Percentiles rank a stretch among this genome's conserved stretches.
Evolutionary conservation across 2,329 filamentous ascomycete species (phyloP).

Genomic region (Calcarisporium arbuscula): DNA sequence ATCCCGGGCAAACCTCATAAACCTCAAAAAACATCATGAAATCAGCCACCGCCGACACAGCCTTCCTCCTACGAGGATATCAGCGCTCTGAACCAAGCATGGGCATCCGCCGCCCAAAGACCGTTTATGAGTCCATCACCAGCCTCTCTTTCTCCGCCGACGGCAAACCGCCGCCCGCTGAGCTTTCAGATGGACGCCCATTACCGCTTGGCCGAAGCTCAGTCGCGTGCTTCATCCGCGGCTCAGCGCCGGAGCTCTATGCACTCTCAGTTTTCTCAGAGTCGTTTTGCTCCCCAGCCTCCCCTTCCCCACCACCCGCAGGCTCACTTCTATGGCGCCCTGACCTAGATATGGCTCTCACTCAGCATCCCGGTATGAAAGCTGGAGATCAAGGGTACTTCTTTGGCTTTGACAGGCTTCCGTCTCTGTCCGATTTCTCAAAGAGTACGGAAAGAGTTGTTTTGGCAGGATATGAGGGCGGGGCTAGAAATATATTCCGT

Average conservation of each 20-base stretch:
- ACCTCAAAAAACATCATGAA: too few relatives aligned
- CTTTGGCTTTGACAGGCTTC: slow-evolving; percentile 73
- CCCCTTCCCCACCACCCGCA: slow-evolving; percentile 70
- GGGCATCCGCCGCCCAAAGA: slow-evolving; percentile 42
- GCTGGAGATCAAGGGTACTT: slow-evolving; percentile 67
- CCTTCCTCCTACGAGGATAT: slow-evolving; percentile 47
- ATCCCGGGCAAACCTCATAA: slow-evolving; percentile 47
- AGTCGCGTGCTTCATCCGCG: slow-evolving; percentile 27
- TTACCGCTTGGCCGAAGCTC: slow-evolving; percentile 34
- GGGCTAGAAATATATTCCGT: slow-evolving; percentile 70
- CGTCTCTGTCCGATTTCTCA: slow-evolving; percentile 29
- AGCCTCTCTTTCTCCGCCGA: slow-evolving; percentile 34
- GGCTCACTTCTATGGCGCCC: slow-evolving; percentile 72
- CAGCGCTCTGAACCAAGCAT: slow-evolving; percentile 33
- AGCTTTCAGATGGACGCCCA: slow-evolving; percentile 49
- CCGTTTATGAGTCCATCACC: slow-evolving; percentile 38
- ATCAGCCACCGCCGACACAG: slow-evolving; percentile 47
- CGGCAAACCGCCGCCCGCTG: slow-evolving; percentile 36
- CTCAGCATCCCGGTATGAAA: slow-evolving; percentile 47
- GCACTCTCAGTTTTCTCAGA: slow-evolving; percentile 43
- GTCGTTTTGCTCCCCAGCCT: slow-evolving; percentile 41
- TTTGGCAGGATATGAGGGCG: slow-evolving; percentile 73
- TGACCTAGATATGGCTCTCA: slow-evolving; percentile 65
- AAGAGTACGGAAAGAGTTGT: slow-evolving; percentile 56
- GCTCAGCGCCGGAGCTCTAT: slow-evolving; percentile 39